Base-by-base conservation (phyloP, 1,284 basidiomycete genomes). In the Cystobasidium sp. region DNA sequence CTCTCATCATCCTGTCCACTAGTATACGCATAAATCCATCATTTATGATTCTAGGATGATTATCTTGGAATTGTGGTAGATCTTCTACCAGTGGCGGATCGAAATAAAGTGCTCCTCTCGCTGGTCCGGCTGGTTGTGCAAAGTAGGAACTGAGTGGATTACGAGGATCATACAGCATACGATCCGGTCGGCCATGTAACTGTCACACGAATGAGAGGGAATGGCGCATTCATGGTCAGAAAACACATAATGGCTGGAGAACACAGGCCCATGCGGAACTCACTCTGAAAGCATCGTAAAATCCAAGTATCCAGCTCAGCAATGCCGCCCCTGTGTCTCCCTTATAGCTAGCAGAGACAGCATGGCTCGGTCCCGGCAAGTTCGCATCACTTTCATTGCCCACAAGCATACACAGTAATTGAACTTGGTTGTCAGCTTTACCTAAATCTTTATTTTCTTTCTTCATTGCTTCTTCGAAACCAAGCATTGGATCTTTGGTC, bases 271-370 rank as follows among this genome's bases (percentile, higher is more conserved):
- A n/a, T n/a, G n/a, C n/a, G 7, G 16, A 14, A 61, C 78, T 41
- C 52, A 79, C 79, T 70, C 76, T 79, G 77, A 81, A 77, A 16
- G 70, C 75, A 39, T 77, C 75, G 14, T 66, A 72, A 22, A 76
- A 12, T 78, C 92, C 93, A 74, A 94, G 88, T 68, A 97, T 85
- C 95, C 96, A 99, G 81, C 90, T 91, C 78, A 98, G 86, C 93
- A 98, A 96, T 82, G 95, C 94, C 58, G 87, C 86, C 2, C 39
- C 62, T 24, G 79, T 80, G 46, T 81, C 79, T 14, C 82, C 82
- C 58, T 81, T 80, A 47, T 39, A 65, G 8, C 51, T 46, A 43
- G 43, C 41, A 31, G 46, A 24, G 52, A 94, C 92, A 31, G 93
- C 93, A 91, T 95, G 94, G 75, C 94, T 84, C 77, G 95, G 85